These are phyloP conservation scores for Millerozyma miso DNA, from an alignment of 805 yeast genomes.

Conservation along the genomic window DNA sequence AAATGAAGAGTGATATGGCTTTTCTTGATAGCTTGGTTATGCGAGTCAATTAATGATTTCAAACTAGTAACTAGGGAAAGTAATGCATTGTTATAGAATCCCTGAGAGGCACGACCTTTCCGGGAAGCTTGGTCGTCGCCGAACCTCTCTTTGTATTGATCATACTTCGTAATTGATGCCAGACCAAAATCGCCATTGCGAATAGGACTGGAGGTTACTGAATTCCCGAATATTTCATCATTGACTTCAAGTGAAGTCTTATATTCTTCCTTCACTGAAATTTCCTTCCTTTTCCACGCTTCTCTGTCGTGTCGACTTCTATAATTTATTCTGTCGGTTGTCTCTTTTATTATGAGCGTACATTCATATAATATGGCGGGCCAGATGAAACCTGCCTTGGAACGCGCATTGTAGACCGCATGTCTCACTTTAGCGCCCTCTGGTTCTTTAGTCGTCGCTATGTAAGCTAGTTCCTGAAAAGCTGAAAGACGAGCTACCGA, in stretches of 20 bases:
- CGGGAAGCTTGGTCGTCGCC: not conserved
- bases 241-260: slow-evolving; percentile 5
- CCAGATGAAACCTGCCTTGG: slow-evolving; percentile 50
- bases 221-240: slow-evolving; percentile 35
- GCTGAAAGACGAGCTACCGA: slow-evolving; percentile 52
- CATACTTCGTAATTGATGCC: slow-evolving; percentile 5
- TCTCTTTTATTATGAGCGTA: slow-evolving; percentile 47
- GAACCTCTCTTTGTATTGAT: not conserved
- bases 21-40: not conserved
- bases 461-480: slow-evolving; percentile 68
- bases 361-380: slow-evolving; percentile 58
- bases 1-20: slow-evolving; percentile 7
- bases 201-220: slow-evolving; percentile 10
- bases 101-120: not conserved
- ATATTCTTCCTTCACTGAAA: slow-evolving; percentile 14
- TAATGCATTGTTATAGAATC: slow-evolving; percentile 10
- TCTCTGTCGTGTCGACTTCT: slow-evolving; percentile 27
- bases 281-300: slow-evolving; percentile 19
- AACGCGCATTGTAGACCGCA: slow-evolving; percentile 49
- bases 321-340: slow-evolving; percentile 40
- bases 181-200: slow-evolving; percentile 1
- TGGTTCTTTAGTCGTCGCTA: slow-evolving; percentile 47
- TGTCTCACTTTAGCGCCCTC: slow-evolving; percentile 43
- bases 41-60: not conserved
- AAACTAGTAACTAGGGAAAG: slow-evolving; percentile 10